Conservation (phyloP, 1,284 basidiomycete genomes). For the Ceratobasidium sp. region DNA sequence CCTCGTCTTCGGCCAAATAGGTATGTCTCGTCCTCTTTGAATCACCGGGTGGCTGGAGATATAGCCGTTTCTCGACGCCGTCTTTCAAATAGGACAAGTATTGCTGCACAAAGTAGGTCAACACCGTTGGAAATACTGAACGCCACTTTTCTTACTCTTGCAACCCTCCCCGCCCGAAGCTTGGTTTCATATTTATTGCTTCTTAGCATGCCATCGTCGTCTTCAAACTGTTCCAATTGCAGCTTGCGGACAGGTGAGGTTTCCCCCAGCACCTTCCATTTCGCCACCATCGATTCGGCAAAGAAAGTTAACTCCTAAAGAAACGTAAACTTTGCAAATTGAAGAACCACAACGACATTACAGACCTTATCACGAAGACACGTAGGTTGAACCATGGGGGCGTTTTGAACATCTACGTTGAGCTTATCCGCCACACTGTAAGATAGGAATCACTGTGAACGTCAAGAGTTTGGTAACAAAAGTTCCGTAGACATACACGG, state of each 20-base stretch:
- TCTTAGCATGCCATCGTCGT: neutral
- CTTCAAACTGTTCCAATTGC: neutral
- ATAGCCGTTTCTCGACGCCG: conserved; percentile 1
- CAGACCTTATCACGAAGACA: conserved; percentile 17
- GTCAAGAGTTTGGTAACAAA: neutral
- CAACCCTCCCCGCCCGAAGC: conserved; percentile 15
- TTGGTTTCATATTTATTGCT: conserved; percentile 12
- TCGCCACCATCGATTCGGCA: conserved; percentile 18
- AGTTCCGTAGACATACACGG: neutral
- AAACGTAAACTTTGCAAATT: neutral
- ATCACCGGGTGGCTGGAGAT: neutral
- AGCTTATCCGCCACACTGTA: conserved; percentile 26
- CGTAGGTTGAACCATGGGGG: conserved; percentile 8
- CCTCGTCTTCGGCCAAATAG: conserved; percentile 2
- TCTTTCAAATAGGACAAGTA: neutral
- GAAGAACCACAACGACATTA: neutral
- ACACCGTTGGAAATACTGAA: neutral
- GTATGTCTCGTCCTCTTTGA: neutral
- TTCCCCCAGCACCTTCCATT: conserved; percentile 26
- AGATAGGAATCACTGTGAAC: neutral
- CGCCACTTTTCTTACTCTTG: neutral
- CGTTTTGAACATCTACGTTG: conserved; percentile 13
- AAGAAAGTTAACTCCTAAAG: conserved; percentile 24
- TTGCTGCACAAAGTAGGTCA: conserved; percentile 8
- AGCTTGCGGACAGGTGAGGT: neutral